Conservation (phyloP, 768 basidiomycete genomes). For the Pholiota conissans region DNA sequence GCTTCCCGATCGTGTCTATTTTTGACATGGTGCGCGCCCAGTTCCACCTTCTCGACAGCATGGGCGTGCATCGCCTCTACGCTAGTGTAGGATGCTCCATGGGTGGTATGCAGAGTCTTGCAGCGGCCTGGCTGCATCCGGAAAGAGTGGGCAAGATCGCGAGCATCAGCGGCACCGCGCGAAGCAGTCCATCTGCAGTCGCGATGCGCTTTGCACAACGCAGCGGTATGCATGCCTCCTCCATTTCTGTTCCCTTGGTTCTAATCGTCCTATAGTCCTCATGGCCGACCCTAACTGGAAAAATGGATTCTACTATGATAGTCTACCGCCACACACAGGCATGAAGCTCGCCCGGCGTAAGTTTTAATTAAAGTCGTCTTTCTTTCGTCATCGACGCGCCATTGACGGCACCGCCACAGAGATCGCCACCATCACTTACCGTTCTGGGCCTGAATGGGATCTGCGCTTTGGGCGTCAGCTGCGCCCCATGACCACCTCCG, state of each 20-base stretch:
- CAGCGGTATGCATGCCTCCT: conserved; percentile 63
- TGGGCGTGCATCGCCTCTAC: conserved; percentile 83
- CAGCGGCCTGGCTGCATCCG: conserved; percentile 91
- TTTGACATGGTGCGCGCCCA: conserved; percentile 99
- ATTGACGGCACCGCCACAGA: conserved; percentile 46
- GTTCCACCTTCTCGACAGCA: conserved; percentile 79
- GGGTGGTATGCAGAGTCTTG: conserved; percentile 98
- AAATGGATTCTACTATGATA: conserved; percentile 95
- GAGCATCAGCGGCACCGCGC: conserved; percentile 92
- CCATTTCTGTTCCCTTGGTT: neutral
- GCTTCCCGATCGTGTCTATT: conserved; percentile 88
- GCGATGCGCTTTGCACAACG: conserved; percentile 97
- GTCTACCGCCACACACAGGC: conserved; percentile 92
- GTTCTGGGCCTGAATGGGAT: conserved; percentile 99
- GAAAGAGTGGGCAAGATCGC: conserved; percentile 87
- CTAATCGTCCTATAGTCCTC: conserved; percentile 58
- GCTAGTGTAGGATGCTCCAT: conserved; percentile 95
- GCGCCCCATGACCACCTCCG: conserved; percentile 39
- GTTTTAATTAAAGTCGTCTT: conserved; percentile 5
- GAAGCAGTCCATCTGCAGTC: conserved; percentile 88
- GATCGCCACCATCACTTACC: conserved; percentile 98
- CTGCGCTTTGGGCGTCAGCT: conserved; percentile 89
- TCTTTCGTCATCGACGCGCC: neutral
- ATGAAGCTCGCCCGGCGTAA: conserved; percentile 98
- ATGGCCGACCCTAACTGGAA: conserved; percentile 99